phyloP scores from a whole-genome alignment of 352 stramenopile genomes.

The Albugo candida region DNA sequence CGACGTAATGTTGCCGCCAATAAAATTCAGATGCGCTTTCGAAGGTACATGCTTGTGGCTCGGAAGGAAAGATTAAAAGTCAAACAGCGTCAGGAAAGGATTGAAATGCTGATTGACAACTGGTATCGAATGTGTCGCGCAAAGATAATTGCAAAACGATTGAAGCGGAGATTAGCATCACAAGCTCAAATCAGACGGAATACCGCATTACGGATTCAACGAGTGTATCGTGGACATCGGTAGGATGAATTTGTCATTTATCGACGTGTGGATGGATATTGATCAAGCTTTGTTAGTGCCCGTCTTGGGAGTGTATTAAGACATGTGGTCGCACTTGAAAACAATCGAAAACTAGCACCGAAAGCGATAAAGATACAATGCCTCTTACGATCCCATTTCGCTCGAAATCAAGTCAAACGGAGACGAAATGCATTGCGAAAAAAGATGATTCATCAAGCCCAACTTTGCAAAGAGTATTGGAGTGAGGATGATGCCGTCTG shows the following conservation, averaged over 20 bases:
- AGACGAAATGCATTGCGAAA: slow-evolving; percentile 16
- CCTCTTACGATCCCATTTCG: slow-evolving; percentile 22
- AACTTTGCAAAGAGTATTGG: slow-evolving; percentile 56
- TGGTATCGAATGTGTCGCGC: no score
- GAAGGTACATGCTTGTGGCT: slow-evolving; percentile 17
- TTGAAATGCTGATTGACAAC: no score
- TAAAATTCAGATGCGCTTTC: slow-evolving; percentile 33
- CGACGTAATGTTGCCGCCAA: slow-evolving; percentile 20
- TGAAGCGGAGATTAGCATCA: not conserved
- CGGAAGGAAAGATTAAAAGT: no score
- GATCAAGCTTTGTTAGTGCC: no score
- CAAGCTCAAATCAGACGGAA: slow-evolving; percentile 9
- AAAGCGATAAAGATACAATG: slow-evolving; percentile 55
- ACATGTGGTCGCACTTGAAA: slow-evolving; percentile 15
- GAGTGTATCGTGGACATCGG: slow-evolving; percentile 38
- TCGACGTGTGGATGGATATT: slow-evolving; percentile 1
- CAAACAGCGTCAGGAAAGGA: no score
- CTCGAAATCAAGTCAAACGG: slow-evolving; percentile 15
- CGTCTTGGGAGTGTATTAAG: no score
- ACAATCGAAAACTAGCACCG: slow-evolving; percentile 18
- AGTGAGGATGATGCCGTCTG: slow-evolving; percentile 43
- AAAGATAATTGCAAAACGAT: no score
- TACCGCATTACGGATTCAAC: slow-evolving; percentile 39
- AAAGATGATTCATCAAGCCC: slow-evolving; percentile 23
- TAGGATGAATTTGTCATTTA: slow-evolving; percentile 36